Evolutionary conservation across 2,329 filamentous ascomycete genomes (phyloP).

Genomic region (Apiospora marii): DNA sequence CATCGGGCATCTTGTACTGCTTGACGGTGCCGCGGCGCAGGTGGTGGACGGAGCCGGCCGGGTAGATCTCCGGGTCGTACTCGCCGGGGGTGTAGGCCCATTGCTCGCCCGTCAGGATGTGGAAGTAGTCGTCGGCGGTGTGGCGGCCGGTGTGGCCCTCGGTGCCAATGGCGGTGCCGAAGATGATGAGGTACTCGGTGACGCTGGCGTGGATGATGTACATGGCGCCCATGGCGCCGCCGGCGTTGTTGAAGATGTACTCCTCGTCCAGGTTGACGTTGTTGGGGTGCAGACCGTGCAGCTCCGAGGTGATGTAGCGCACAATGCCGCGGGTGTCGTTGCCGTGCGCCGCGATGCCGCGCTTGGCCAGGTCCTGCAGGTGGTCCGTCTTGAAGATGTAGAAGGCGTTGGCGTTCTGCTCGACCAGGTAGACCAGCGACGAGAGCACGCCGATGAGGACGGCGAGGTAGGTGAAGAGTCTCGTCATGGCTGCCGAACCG

Average conservation of each 20-base stretch:
- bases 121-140: constrained; percentile 94
- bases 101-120: constrained; percentile 83
- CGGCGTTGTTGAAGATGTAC: constrained; percentile 93
- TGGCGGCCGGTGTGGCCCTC: constrained; percentile 89
- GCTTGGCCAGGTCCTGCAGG: constrained; percentile 72
- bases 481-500: constrained; percentile 15
- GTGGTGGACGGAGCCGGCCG: constrained; percentile 74
- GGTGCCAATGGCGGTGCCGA: constrained; percentile 83
- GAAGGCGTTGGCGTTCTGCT: constrained; percentile 68
- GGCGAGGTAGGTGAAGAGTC: constrained; percentile 27
- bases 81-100: constrained; percentile 75
- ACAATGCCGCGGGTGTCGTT: constrained; percentile 78
- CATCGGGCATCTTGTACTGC: constrained; percentile 83
- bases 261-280: constrained; percentile 77
- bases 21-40: constrained; percentile 75
- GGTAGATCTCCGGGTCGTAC: constrained; percentile 75
- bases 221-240: constrained; percentile 92
- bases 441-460: constrained; percentile 50
- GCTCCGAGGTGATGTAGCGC: constrained; percentile 72
- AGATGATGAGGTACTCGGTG: constrained; percentile 91
- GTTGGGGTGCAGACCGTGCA: constrained; percentile 59
- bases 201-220: constrained; percentile 88
- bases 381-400: constrained; percentile 78
- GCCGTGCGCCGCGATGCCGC: constrained; percentile 72
- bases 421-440: constrained; percentile 61